Evolutionary conservation across 352 stramenopile species (phyloP), one percentile per base, ranked within the genome.

Genomic region (Phytopythium chamaehyphon): DNA sequence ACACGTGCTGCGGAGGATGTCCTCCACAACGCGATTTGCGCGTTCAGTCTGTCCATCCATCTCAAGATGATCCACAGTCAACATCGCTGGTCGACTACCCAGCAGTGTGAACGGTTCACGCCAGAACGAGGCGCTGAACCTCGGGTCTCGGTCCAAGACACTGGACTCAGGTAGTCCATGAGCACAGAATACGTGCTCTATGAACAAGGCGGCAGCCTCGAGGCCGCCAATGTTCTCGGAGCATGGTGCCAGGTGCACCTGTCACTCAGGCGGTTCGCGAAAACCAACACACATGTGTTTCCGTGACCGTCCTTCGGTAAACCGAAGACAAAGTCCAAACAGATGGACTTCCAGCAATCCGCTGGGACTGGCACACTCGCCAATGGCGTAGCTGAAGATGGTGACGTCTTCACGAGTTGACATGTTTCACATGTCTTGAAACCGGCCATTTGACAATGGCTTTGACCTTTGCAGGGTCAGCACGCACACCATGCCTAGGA

Each of bases 261-360:
- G 45, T 69, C 64, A 37, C 48, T 64, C 40, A 61, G 39, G 14
- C 51, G 61, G 43, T 62, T 39, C 22, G 64, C 61, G 26, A 56
- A 64, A 16, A 64, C 51, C 21, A 61, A 18, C 15, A 69, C 59
- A 10, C 50, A 48, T 6, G 42, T 51, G 37, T 57, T 53, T 14
- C 57, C 50, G 42, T 18, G 19, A 18, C n/a, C 40, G 33, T 59
- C 49, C 16, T 45, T 50, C 16, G 39, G 54, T 2, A 59, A 26
- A 2, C 38, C 55, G 33, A 61, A 59, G 15, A 69, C 47, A 24
- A 64, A 69, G 51, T 64, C 55, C 46, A 69, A 56, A 43, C 51
- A 59, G 40, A 62, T 57, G 9, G 42, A 68, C 54, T 64, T 52
- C 59, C 64, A 72, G 33, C 46, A 60, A 16, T 64, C 54, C 1